Evolutionary conservation across 345 rosid genomes (phyloP).

Genomic region (Gossypium rotundifolium): DNA sequence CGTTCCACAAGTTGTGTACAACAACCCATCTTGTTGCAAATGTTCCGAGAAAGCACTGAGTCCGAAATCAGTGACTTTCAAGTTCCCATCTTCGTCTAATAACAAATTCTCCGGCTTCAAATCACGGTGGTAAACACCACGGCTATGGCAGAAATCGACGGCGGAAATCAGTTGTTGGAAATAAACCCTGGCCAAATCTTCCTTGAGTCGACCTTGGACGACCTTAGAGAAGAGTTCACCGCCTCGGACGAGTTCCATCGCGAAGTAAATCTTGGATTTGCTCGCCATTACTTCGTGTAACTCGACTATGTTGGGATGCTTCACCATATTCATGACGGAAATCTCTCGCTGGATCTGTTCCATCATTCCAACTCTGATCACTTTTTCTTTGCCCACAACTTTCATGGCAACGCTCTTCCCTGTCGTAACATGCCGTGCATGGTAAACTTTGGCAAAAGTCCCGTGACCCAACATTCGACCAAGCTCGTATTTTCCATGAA

Average conservation of each 20-base stretch:
- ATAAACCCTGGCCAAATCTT: constrained; percentile 65
- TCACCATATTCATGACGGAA: constrained; percentile 90
- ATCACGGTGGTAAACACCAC: constrained; percentile 90
- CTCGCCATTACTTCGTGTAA: constrained; percentile 94
- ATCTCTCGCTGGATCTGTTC: constrained; percentile 89
- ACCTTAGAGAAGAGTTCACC: constrained; percentile 77
- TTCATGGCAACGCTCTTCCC: constrained; percentile 82
- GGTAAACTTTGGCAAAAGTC: constrained; percentile 86
- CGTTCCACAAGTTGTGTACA: constrained; percentile 91
- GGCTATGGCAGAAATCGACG: constrained; percentile 89
- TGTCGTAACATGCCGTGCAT: constrained; percentile 43
- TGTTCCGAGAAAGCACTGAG: constrained; percentile 80
- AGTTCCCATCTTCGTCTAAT: constrained; percentile 67
- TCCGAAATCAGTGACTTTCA: constrained; percentile 89
- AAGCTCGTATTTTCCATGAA: constrained; percentile 81
- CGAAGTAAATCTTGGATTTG: constrained; percentile 89
- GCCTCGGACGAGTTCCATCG: constrained; percentile 90
- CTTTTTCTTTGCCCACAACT: constrained; percentile 84
- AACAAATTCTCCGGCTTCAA: constrained; percentile 83
- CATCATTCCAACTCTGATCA: constrained; percentile 78
- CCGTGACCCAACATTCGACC: constrained; percentile 85
- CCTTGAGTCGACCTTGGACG: constrained; percentile 58
- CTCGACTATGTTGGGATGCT: constrained; percentile 76
- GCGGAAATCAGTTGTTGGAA: constrained; percentile 83
- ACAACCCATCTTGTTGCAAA: constrained; percentile 60